A percentile compares a stretch with the other conserved stretches of the same genome.
Evolutionary conservation across 129 eudicot genomes (phyloP).

Genomic region (Flaveria trinervia): DNA sequence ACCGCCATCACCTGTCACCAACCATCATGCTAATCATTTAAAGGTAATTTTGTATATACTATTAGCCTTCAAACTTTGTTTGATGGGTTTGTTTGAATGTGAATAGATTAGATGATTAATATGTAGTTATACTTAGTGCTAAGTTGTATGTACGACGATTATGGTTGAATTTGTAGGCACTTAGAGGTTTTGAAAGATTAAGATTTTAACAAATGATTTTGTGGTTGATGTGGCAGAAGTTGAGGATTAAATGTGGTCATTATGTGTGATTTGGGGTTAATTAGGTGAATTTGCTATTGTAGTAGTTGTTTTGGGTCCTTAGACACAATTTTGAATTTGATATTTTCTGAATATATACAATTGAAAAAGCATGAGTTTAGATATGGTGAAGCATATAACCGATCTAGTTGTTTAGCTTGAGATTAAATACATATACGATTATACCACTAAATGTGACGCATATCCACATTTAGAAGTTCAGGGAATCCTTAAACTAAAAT

Average conservation of each 20-base stretch:
- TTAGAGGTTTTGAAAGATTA: constrained; percentile 19
- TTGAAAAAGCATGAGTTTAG: constrained; percentile 2
- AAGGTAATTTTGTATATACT: background rate
- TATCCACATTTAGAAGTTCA: background rate
- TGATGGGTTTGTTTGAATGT: constrained; percentile 11
- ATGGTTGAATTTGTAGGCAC: constrained; percentile 15
- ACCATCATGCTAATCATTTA: background rate
- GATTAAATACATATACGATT: background rate
- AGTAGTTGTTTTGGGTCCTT: constrained; percentile 7
- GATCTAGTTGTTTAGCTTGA: constrained; percentile 9
- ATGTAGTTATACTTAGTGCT: background rate
- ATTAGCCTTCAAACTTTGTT: constrained; percentile 3
- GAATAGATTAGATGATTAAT: background rate
- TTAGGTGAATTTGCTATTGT: constrained; percentile 18
- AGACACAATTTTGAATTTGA: constrained; percentile 9
- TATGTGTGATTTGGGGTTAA: constrained; percentile 11
- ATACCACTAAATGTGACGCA: constrained; percentile 3
- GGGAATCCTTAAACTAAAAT: background rate
- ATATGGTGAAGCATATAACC: constrained; percentile 10
- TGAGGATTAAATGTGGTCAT: background rate
- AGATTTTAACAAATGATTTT: constrained; percentile 9
- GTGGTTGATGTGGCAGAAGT: background rate
- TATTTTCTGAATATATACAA: background rate
- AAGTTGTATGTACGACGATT: background rate
- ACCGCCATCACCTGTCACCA: too few species aligned